Conservation (phyloP, 768 basidiomycete species). For the Collybia nuda region DNA sequence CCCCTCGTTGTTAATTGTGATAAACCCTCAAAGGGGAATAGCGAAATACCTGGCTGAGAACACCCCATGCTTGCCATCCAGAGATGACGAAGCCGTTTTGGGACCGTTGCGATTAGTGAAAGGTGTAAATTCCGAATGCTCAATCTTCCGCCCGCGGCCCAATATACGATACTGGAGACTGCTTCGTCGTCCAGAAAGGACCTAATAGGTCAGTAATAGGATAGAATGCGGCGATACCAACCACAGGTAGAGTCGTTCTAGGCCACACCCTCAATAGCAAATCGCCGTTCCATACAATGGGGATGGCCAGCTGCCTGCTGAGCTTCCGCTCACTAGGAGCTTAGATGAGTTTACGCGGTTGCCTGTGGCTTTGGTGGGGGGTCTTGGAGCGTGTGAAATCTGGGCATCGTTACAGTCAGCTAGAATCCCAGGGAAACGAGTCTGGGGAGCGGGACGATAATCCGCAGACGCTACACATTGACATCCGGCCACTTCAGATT, state of each 20-base stretch:
- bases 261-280: constrained; percentile 29
- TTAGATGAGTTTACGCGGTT: constrained; percentile 28
- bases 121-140: no score
- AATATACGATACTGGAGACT: constrained; percentile 32
- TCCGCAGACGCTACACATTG: constrained; percentile 31
- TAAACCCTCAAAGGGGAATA: no score
- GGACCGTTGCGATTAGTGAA: no score
- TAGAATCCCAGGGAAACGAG: constrained; percentile 31
- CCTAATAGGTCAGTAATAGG: constrained; percentile 36
- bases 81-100: no score
- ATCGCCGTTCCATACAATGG: constrained; percentile 33
- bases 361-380: constrained; percentile 25
- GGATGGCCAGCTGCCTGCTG: constrained; percentile 38
- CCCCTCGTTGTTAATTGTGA: no score
- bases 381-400: constrained; percentile 24
- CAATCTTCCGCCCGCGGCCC: constrained; percentile 29
- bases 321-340: constrained; percentile 34
- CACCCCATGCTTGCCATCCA: no score
- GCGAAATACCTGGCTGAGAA: no score
- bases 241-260: constrained; percentile 24
- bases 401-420: constrained; percentile 33
- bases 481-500: constrained; percentile 25
- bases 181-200: constrained; percentile 35
- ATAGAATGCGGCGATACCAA: constrained; percentile 34
- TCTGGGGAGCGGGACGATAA: constrained; percentile 38